A percentile compares a stretch with the other conserved stretches of the same genome.
Conservation (phyloP, 2,329 filamentous ascomycete genomes). For the Sporothrix pseudoabietina region DNA sequence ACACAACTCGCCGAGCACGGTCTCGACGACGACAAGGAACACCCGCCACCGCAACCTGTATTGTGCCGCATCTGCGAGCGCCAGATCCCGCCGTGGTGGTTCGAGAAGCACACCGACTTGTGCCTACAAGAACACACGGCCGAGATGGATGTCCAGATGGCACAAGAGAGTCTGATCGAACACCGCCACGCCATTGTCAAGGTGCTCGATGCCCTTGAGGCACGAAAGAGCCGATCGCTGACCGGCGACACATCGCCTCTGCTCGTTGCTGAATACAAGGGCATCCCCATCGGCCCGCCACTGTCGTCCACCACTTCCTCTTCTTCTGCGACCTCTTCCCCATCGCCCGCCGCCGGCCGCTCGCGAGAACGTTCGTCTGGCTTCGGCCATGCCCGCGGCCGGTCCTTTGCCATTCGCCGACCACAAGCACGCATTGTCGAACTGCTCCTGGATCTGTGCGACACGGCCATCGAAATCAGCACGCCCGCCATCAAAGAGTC, state of each 20-base stretch:
- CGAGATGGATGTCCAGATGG: constrained; percentile 96
- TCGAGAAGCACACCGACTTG: constrained; percentile 96
- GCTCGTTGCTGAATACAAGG: constrained; percentile 80
- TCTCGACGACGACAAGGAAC: constrained; percentile 70
- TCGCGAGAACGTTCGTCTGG: constrained; percentile 71
- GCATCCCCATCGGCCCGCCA: constrained; percentile 77
- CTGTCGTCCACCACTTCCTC: constrained; percentile 59
- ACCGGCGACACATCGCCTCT: constrained; percentile 51
- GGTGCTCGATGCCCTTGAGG: constrained; percentile 88
- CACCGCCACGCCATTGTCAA: constrained; percentile 94
- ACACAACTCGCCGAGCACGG: constrained; percentile 85
- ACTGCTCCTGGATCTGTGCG: constrained; percentile 89
- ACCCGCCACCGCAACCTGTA: constrained; percentile 79
- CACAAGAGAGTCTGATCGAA: constrained; percentile 87
- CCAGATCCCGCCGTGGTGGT: constrained; percentile 98
- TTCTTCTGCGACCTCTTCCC: constrained; percentile 55
- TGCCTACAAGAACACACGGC: constrained; percentile 94
- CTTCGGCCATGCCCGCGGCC: constrained; percentile 75
- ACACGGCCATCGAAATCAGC: constrained; percentile 93
- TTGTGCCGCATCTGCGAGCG: constrained; percentile 97
- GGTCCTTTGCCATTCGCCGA: constrained; percentile 87
- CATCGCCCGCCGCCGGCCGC: constrained; percentile 70
- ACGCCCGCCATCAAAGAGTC: constrained; percentile 90
- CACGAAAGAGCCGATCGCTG: constrained; percentile 67
- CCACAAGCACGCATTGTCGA: constrained; percentile 93